Conservation (phyloP, 805 yeast genomes). For the Suhomyces sp. region DNA sequence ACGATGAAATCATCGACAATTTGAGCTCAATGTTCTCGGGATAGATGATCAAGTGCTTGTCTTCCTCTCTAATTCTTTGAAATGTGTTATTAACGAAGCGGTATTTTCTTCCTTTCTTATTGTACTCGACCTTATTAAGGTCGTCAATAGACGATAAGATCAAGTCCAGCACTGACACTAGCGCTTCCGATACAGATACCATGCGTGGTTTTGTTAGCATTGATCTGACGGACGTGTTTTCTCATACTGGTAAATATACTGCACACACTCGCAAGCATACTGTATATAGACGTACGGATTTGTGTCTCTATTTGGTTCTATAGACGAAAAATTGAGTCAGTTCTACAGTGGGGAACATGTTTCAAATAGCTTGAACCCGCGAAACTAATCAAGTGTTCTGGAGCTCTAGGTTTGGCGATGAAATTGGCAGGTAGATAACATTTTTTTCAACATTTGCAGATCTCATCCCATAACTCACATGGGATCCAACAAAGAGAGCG, state of each 20-base stretch:
- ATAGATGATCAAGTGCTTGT: constrained; percentile 45
- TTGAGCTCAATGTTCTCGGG: constrained; percentile 28
- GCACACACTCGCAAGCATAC: background rate
- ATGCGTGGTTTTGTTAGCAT: background rate
- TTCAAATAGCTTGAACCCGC: too few species aligned
- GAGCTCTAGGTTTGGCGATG: background rate
- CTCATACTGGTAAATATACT: background rate
- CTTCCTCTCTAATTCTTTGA: constrained; percentile 47
- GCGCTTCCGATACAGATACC: constrained; percentile 29
- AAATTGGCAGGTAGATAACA: too few species aligned
- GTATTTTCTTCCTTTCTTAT: constrained; percentile 48
- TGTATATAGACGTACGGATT: background rate
- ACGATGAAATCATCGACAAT: constrained; percentile 42
- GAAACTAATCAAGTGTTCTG: background rate
- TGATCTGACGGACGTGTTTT: background rate
- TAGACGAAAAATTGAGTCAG: background rate
- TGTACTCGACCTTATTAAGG: constrained; percentile 33
- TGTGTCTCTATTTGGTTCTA: background rate
- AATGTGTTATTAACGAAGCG: constrained; percentile 47
- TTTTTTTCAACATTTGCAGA: too few species aligned
- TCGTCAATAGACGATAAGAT: constrained; percentile 34
- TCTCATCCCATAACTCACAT: background rate
- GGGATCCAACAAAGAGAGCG: too few species aligned
- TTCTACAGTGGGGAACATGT: background rate
- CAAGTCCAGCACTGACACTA: constrained; percentile 32